Base-by-base conservation (phyloP, 108 stramenopile species). In the Thalassiosira profunda region DNA sequence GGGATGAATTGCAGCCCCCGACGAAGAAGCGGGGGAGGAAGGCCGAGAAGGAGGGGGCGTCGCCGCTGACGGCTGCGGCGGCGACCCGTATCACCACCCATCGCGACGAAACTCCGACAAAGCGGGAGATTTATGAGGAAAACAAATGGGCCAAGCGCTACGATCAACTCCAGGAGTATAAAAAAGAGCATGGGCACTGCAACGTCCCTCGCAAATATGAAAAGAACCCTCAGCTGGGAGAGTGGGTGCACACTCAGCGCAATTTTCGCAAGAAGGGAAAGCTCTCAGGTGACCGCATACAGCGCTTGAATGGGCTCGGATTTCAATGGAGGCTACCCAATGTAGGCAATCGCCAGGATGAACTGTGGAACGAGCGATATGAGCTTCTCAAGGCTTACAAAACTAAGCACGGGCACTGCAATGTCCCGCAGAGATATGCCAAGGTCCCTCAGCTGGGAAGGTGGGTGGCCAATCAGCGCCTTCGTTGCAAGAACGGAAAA, bases 401-500 rank as follows among this genome's bases (percentile, higher is more conserved):
- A 62, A 71, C 82, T 31, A 70, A 78, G 66, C 64, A 67, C 28
- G 76, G 74, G 28, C 72, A 82, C 35, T 83, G 70, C 53, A 26
- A 67, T 41, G 89, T 90, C 4, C 89, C 90, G 8, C 85, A 87
- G 51, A 79, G 87, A 48, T 89, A 84, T 52, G 38, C 54, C 21
- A 70, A 73, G 48, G 88, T 86, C 55, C 59, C 58, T 35, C 75
- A 79, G 2, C 59, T 92, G 7, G 87, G 87, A n/a, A 92, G 89
- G 47, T 92, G 91, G 91, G 88, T 89, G 1, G 84, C 87, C 40
- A 89, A 89, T 52, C 91, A 92, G 58, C 72, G 91, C n/a, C n/a
- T n/a, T n/a, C n/a, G n/a, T n/a, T n/a, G n/a, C n/a, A n/a, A n/a
- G n/a, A n/a, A n/a, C n/a, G n/a, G n/a, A n/a, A n/a, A n/a, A n/a